Conservation (phyloP, 306 rosid species). For the Rubus parviflorus region DNA sequence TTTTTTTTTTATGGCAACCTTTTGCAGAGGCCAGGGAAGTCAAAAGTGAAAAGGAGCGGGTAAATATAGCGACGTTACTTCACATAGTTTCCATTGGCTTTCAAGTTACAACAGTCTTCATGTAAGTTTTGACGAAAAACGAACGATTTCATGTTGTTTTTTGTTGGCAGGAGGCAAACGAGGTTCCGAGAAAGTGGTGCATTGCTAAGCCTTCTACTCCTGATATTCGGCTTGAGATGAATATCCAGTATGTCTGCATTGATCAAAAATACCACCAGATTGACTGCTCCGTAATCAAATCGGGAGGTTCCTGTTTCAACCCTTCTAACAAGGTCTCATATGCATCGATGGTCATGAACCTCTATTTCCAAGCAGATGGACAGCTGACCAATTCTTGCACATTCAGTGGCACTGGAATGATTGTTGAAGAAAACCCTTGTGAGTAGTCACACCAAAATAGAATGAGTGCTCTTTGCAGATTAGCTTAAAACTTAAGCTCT, state of each 20-base stretch:
- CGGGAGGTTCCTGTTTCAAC: not conserved
- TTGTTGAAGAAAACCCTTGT: not conserved
- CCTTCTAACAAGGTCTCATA: conserved; percentile 5
- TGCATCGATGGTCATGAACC: conserved; percentile 8
- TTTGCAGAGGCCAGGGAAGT: conserved; percentile 7
- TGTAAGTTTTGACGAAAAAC: not conserved
- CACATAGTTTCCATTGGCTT: not conserved
- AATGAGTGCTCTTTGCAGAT: not conserved
- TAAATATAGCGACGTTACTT: not conserved
- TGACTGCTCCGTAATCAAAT: not conserved
- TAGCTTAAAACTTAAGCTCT: not conserved
- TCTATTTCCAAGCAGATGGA: conserved; percentile 9
- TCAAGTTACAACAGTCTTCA: not conserved
- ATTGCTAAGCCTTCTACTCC: conserved; percentile 10
- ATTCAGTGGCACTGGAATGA: conserved; percentile 1
- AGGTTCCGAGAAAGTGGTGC: not conserved
- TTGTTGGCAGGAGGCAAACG: not conserved
- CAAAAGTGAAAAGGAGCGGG: not conserved
- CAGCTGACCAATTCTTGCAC: not conserved
- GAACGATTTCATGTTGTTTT: not conserved
- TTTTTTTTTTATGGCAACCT: not conserved
- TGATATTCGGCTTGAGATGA: not conserved
- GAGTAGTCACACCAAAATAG: not conserved
- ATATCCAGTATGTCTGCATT: not conserved
- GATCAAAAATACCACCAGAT: not conserved